These are phyloP conservation scores for Penicillium italicum DNA, from an alignment of 2,329 filamentous ascomycete genomes.

Conservation along the genomic window DNA sequence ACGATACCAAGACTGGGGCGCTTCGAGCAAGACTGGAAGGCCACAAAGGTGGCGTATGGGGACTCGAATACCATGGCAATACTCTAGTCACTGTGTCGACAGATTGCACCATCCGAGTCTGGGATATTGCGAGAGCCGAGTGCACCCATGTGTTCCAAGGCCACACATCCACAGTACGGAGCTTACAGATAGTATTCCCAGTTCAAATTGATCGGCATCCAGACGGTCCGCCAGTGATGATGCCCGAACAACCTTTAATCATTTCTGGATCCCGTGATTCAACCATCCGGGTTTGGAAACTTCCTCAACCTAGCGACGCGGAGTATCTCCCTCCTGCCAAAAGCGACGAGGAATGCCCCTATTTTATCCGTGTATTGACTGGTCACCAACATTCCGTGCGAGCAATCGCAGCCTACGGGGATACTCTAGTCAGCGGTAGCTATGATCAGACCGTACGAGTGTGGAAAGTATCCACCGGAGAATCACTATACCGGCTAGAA, in stretches of 20 bases:
- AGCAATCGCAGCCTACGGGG: constrained; percentile 88
- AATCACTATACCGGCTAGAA: constrained; percentile 74
- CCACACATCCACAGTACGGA: constrained; percentile 94
- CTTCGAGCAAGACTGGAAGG: constrained; percentile 79
- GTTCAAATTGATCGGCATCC: constrained; percentile 67
- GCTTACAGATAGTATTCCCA: constrained; percentile 88
- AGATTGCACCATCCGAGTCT: constrained; percentile 95
- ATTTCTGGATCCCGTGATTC: constrained; percentile 97
- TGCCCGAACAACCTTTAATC: constrained; percentile 90
- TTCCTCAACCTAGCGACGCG: constrained; percentile 74
- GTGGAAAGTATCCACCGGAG: constrained; percentile 95
- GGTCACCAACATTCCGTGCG: constrained; percentile 93
- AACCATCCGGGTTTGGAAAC: constrained; percentile 89
- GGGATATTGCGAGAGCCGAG: constrained; percentile 89
- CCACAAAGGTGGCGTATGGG: constrained; percentile 97
- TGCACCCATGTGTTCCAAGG: constrained; percentile 96
- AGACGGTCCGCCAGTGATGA: constrained; percentile 71
- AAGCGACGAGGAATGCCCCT: constrained; percentile 75
- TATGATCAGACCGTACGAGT: constrained; percentile 94
- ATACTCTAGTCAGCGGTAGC: constrained; percentile 91
- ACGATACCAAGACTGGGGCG: constrained; percentile 91
- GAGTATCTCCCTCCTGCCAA: constrained; percentile 71
- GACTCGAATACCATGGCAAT: constrained; percentile 91
- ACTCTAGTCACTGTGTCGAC: constrained; percentile 97
- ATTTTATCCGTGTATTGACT: constrained; percentile 80